A percentile compares a stretch with the other conserved stretches of the same genome.
These are phyloP conservation scores for Sugiyamaella smithiae DNA, from an alignment of 805 yeast genomes.

Conservation along the genomic window DNA sequence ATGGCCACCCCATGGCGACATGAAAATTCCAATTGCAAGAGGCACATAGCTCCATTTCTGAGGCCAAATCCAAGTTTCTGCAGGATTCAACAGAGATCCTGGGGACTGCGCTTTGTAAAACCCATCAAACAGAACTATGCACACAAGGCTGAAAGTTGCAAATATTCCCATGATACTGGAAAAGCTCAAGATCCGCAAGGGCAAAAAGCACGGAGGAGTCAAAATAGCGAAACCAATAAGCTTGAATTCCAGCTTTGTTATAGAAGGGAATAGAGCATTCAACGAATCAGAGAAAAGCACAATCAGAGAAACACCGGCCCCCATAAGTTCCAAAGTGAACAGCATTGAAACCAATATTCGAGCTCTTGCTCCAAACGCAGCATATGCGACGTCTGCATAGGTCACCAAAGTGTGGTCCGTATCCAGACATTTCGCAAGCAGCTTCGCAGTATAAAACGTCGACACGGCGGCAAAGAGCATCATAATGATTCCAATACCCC, in stretches of 20 bases:
- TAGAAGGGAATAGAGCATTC: slow-evolving; percentile 58
- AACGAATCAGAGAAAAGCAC: slow-evolving; percentile 85
- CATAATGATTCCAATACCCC: slow-evolving; percentile 56
- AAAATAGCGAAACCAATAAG: slow-evolving; percentile 51
- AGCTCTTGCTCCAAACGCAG: slow-evolving; percentile 78
- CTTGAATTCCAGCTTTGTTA: slow-evolving; percentile 58
- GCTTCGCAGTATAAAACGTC: slow-evolving; percentile 74
- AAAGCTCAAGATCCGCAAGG: slow-evolving; percentile 68
- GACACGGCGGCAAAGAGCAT: slow-evolving; percentile 58
- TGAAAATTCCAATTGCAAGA: slow-evolving; percentile 41
- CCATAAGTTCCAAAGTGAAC: slow-evolving; percentile 74
- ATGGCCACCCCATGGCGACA: slow-evolving; percentile 81
- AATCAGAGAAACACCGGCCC: slow-evolving; percentile 76
- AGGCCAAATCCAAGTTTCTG: slow-evolving; percentile 71
- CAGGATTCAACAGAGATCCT: slow-evolving; percentile 66
- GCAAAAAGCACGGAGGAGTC: slow-evolving; percentile 79
- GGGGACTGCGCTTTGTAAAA: slow-evolving; percentile 58
- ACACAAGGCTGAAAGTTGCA: slow-evolving; percentile 63
- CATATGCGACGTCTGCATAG: slow-evolving; percentile 83
- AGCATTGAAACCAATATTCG: slow-evolving; percentile 68
- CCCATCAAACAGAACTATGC: slow-evolving; percentile 61
- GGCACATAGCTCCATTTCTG: slow-evolving; percentile 44
- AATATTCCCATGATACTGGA: slow-evolving; percentile 68
- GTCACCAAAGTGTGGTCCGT: slow-evolving; percentile 79
- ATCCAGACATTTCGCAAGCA: slow-evolving; percentile 72